Evolutionary conservation across 164 flowering plant species (phyloP), one percentile per base, ranked within the genome.

Genomic region (Magnolia officinalis): DNA sequence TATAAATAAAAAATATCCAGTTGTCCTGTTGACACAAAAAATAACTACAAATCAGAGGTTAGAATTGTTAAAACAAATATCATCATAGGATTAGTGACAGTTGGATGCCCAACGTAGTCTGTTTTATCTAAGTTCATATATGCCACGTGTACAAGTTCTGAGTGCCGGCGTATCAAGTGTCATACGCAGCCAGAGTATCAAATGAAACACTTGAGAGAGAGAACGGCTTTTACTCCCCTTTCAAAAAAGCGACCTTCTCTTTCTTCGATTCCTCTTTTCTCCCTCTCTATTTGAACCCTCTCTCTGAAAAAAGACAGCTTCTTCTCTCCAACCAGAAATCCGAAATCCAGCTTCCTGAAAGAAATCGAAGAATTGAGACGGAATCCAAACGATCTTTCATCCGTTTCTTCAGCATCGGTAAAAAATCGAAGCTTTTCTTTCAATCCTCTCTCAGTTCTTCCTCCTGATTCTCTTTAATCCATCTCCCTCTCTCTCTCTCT

Each of bases 241-340:
- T 70, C 72, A 19, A 70, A 49, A 70, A 70, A 70, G 72, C 20
- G 55, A 37, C 11, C 52, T 2, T 49, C 37, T 70, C 58, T 37
- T 70, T 49, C 72, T 49, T 45, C 72, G 3, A 55, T 55, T 55
- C 61, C 18, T 16, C 61, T 55, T 55, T 55, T 55, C 61, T 55
- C 61, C 61, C 16, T 55, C 61, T 9, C 72, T 70, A 70, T 70
- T 70, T 70, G 37, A 45, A 50, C 72, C 58, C 59, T 45, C 59
- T 70, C 37, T 70, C 55, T 8, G 50, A 16, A 37, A 37, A 5
- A 37, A 4, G 16, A 16, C 61, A 55, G 16, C 18, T 55, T 55
- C 61, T 11, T 55, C 61, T 55, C 61, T 55, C 61, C 13, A 16
- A 55, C 13, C 61, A 9, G 61, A 16, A 55, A 55, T 55, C 61